Conservation (phyloP, 129 eudicot genomes). For the Scalesia atractyloides region DNA sequence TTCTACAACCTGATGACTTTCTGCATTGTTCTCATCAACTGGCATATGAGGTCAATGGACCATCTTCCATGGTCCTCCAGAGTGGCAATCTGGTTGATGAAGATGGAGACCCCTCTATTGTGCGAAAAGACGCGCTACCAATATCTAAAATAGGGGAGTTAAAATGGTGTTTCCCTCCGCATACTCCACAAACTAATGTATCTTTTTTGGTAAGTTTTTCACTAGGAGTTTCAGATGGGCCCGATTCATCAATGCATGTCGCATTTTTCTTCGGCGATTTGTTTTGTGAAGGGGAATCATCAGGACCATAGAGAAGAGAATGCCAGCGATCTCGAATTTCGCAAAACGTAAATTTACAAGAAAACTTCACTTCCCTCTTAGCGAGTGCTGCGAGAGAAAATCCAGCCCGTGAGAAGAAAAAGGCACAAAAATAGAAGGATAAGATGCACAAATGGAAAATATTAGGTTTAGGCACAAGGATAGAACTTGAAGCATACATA, state of each 20-base stretch:
- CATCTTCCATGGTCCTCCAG: constrained; percentile 68
- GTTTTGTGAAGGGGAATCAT: constrained; percentile 46
- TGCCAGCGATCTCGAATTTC: constrained; percentile 85
- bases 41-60: constrained; percentile 64
- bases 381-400: constrained; percentile 96
- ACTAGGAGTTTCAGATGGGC: constrained; percentile 30
- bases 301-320: constrained; percentile 82
- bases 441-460: no score
- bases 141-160: constrained; percentile 58
- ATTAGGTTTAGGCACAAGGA: no score
- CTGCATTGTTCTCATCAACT: constrained; percentile 34
- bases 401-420: constrained; percentile 56
- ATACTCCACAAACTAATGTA: constrained; percentile 45
- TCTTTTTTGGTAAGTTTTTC: constrained; percentile 35
- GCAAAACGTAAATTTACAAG: constrained; percentile 62
- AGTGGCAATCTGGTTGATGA: constrained; percentile 51
- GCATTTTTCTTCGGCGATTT: constrained; percentile 31
- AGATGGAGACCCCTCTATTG: constrained; percentile 58
- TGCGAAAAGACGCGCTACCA: constrained; percentile 62
- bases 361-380: constrained; percentile 84
- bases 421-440: background rate
- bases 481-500: no score
- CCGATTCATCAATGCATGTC: constrained; percentile 21
- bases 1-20: constrained; percentile 42
- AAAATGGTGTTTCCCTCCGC: constrained; percentile 52